Evolutionary conservation across 2,329 filamentous ascomycete genomes (phyloP).

Genomic region (Diaporthe destruens): DNA sequence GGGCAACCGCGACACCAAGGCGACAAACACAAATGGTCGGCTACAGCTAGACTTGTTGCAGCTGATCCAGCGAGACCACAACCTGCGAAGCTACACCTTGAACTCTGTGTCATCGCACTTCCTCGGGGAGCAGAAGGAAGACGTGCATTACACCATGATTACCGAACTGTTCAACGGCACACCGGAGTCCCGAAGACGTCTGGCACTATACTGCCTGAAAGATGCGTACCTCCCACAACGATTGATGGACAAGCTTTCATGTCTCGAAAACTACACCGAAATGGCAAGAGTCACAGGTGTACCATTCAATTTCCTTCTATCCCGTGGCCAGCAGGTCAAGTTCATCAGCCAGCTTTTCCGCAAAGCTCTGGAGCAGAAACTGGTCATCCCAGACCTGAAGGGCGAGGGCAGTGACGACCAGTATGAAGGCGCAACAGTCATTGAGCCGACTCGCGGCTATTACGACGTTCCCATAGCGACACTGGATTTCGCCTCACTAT

Average conservation of each 20-base stretch:
- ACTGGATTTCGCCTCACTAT: slow-evolving; percentile 97
- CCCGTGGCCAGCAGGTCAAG: slow-evolving; percentile 95
- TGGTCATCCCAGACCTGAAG: slow-evolving; percentile 91
- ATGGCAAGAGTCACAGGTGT: slow-evolving; percentile 99
- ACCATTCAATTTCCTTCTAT: slow-evolving; percentile 93
- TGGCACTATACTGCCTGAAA: slow-evolving; percentile 97
- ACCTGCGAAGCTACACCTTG: slow-evolving; percentile 94
- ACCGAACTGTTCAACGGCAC: slow-evolving; percentile 98
- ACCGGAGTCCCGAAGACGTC: slow-evolving; percentile 87
- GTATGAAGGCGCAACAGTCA: slow-evolving; percentile 98
- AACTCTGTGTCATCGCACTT: slow-evolving; percentile 98
- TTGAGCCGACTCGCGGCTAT: slow-evolving; percentile 92
- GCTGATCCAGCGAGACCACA: slow-evolving; percentile 92
- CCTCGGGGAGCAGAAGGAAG: slow-evolving; percentile 96
- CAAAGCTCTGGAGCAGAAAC: slow-evolving; percentile 91
- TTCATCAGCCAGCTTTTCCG: slow-evolving; percentile 98
- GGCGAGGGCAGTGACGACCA: slow-evolving; percentile 83
- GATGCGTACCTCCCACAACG: slow-evolving; percentile 96
- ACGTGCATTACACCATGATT: slow-evolving; percentile 99
- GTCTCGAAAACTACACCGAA: slow-evolving; percentile 98
- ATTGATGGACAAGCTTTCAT: slow-evolving; percentile 97
- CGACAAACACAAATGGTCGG: slow-evolving; percentile 93
- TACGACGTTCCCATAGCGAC: slow-evolving; percentile 97
- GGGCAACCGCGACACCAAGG: slow-evolving; percentile 93
- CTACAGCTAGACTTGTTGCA: slow-evolving; percentile 96